Evolutionary conservation across 306 rosid species (phyloP), one percentile per base, ranked within the genome.

Genomic region (Lotus japonicus): DNA sequence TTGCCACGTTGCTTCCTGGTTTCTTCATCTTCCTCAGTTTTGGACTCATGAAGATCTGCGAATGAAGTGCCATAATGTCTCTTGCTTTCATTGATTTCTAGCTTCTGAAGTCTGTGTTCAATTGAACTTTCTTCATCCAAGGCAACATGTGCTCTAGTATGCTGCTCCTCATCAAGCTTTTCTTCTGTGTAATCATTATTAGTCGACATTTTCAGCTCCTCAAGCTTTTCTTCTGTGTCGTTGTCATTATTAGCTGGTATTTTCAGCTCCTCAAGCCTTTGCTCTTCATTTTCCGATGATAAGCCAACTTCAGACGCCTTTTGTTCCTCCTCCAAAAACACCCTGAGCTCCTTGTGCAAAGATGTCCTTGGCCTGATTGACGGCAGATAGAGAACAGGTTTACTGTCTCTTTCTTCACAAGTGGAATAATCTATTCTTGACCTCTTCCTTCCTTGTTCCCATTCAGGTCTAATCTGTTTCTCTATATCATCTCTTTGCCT

Each of bases 301-400:
- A 74, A 77, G 56, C 75, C 91, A 41, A 80, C 85, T 75, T 73
- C 86, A 13, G 87, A 82, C 31, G 85, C 82, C 64, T 56, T 90
- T 58, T 90, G 95, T 75, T 95, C 97, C 82, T 95, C 99, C 86
- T 90, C 92, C 59, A 91, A 76, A 72, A 85, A 88, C 69, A 81
- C 74, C 80, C 97, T 81, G 19, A 95, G 91, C 81, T 95, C 99
- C 81, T 91, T 95, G 79, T 88, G 97, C 23, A 73, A 58, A 50
- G 87, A 84, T 17, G 85, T 84, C 74, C 70, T 84, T 64, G 92
- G 86, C 78, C 81, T 91, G 66, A 50, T 73, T 44, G 58, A 68
- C 11, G 87, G 92, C 63, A 95, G 73, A 78, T 39, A 84, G 18
- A 85, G 87, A 60, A 81, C 64, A 44, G 84, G 42, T 68, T 84